phyloP scores from a whole-genome alignment of 2,329 filamentous ascomycete genomes.

The Rhynchosporium secalis region DNA sequence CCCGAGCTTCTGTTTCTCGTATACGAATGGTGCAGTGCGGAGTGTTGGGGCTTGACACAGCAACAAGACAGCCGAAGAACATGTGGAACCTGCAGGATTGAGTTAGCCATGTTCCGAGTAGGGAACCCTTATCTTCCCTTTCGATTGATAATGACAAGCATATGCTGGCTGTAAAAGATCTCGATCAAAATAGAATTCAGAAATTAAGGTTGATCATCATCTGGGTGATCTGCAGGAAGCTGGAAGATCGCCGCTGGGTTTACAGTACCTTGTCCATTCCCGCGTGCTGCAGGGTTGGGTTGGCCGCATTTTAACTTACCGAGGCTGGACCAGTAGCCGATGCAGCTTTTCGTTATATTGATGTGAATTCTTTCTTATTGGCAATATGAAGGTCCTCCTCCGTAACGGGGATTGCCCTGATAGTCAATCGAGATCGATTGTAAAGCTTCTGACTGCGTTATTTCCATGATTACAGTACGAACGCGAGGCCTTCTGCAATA shows the following conservation, averaged over 20 bases:
- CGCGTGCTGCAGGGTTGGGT: not conserved
- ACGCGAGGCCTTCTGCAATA: not conserved
- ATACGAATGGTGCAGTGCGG: not conserved
- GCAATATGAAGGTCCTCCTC: constrained; percentile 4
- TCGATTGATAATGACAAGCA: not conserved
- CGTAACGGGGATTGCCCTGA: not conserved
- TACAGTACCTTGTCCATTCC: not conserved
- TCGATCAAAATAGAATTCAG: not conserved
- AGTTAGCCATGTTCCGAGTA: constrained; percentile 7
- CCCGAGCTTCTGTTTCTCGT: not conserved
- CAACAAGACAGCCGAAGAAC: not conserved
- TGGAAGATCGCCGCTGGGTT: not conserved
- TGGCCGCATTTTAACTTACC: not conserved
- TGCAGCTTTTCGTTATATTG: not conserved
- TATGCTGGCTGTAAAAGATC: not conserved
- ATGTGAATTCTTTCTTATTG: not conserved
- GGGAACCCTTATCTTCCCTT: constrained; percentile 4
- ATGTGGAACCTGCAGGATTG: constrained; percentile 7
- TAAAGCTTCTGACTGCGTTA: not conserved
- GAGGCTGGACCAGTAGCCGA: not conserved
- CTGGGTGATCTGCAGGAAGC: constrained; percentile 10
- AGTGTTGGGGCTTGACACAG: not conserved
- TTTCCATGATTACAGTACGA: too few species aligned
- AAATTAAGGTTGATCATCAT: not conserved
- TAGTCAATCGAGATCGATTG: not conserved